These are phyloP conservation scores for Hyphopichia pseudoburtonii DNA, from an alignment of 1,139 yeast species.

Conservation along the genomic window DNA sequence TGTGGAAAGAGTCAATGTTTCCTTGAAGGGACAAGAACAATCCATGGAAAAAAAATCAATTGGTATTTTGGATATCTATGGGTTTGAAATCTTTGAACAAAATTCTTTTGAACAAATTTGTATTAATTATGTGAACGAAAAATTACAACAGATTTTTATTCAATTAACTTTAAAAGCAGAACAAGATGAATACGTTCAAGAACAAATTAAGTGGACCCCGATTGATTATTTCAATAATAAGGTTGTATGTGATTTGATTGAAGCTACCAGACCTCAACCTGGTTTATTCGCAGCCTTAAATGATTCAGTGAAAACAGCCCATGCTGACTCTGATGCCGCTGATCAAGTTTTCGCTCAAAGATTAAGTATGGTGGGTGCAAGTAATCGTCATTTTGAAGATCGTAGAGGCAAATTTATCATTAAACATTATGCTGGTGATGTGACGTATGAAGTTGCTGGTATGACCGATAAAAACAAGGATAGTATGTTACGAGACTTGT, in stretches of 20 bases:
- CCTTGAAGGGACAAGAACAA: constrained; percentile 48
- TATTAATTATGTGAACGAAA: constrained; percentile 95
- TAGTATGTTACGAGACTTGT: constrained; percentile 83
- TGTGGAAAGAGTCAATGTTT: constrained; percentile 86
- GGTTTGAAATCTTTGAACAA: constrained; percentile 95
- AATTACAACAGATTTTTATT: constrained; percentile 94
- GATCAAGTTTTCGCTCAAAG: constrained; percentile 96
- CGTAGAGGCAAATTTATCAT: constrained; percentile 86
- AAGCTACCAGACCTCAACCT: constrained; percentile 85
- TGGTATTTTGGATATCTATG: constrained; percentile 97
- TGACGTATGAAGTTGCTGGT: constrained; percentile 82
- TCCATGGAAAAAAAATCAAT: constrained; percentile 58
- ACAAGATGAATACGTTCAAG: constrained; percentile 95
- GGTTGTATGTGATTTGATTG: constrained; percentile 96
- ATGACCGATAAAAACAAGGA: constrained; percentile 99
- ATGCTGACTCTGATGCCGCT: constrained; percentile 96
- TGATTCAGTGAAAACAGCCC: constrained; percentile 97
- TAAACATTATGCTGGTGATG: constrained; percentile 99
- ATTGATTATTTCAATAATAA: constrained; percentile 95
- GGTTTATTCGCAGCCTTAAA: constrained; percentile 96
- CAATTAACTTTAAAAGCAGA: constrained; percentile 94
- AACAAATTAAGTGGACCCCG: constrained; percentile 96
- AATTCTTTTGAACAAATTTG: constrained; percentile 97
- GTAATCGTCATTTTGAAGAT: constrained; percentile 85
- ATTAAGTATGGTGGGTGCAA: constrained; percentile 73